phyloP scores from a whole-genome alignment of 441 rosid species.

The Flueggea neowawraea region DNA sequence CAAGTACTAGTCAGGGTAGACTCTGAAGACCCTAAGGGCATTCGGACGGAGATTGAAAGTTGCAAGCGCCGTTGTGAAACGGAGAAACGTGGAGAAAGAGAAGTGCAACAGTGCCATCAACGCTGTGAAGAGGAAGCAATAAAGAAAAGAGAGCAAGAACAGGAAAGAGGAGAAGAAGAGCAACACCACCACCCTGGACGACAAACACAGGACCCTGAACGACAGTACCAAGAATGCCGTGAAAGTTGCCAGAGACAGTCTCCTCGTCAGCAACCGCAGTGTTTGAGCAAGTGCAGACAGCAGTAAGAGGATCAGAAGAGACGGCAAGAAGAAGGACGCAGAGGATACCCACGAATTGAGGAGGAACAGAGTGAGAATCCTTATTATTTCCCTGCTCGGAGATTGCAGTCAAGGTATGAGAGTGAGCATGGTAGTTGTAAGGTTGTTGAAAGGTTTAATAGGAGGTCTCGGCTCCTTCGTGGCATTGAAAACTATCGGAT shows the following conservation, averaged over 20 bases:
- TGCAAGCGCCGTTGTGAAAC: too few species aligned
- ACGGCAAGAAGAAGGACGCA: neutral
- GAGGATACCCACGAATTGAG: constrained; percentile 5
- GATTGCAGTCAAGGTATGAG: constrained; percentile 18
- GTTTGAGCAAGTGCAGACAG: constrained; percentile 10
- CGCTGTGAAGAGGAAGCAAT: too few species aligned
- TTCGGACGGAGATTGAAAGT: too few species aligned
- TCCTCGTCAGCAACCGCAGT: constrained; percentile 7
- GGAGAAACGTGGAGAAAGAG: too few species aligned
- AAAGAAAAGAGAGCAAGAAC: too few species aligned
- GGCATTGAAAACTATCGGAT: constrained; percentile 46
- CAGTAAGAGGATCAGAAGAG: neutral
- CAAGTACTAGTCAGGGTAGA: too few species aligned
- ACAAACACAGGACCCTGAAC: too few species aligned
- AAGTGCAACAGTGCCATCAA: too few species aligned
- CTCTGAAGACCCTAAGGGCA: too few species aligned
- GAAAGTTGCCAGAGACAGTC: constrained; percentile 11
- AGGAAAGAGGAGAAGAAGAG: too few species aligned
- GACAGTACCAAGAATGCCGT: constrained; percentile 2
- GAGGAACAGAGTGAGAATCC: constrained; percentile 25
- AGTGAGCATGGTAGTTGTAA: constrained; percentile 34
- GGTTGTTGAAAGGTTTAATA: constrained; percentile 37
- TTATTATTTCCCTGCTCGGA: constrained; percentile 32
- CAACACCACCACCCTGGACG: too few species aligned
- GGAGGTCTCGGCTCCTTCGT: constrained; percentile 33